phyloP scores from a whole-genome alignment of 2,329 filamentous ascomycete species.

The Pezizomycotina sp. region DNA sequence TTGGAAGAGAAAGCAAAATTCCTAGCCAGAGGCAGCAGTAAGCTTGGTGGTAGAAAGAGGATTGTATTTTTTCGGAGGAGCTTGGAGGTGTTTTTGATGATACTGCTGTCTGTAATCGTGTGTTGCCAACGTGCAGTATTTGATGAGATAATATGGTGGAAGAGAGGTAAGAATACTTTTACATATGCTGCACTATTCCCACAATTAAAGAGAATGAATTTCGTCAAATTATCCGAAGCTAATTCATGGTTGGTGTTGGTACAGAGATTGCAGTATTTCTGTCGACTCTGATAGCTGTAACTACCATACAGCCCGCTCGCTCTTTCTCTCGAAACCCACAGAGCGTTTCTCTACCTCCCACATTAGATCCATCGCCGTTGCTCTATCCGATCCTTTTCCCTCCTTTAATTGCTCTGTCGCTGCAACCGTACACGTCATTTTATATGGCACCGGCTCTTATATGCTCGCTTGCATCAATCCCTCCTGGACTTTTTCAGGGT shows the following conservation, averaged over 20 bases:
- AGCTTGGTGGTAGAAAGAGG: conserved; percentile 18
- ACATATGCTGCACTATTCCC: conserved; percentile 11
- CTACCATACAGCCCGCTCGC: conserved; percentile 11
- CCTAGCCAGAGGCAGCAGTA: conserved; percentile 12
- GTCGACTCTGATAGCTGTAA: conserved; percentile 13
- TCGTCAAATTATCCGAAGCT: neutral
- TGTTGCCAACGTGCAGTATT: conserved; percentile 20
- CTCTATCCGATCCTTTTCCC: conserved; percentile 24
- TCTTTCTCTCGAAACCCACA: conserved; percentile 15
- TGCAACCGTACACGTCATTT: conserved; percentile 21
- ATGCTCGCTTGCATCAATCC: conserved; percentile 22
- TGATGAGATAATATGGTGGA: conserved; percentile 21
- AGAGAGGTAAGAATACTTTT: conserved; percentile 20
- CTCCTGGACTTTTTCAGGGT: conserved; percentile 18
- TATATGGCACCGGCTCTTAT: conserved; percentile 22
- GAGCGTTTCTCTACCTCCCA: conserved; percentile 22
- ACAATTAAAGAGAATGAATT: neutral
- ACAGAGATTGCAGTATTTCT: conserved; percentile 9
- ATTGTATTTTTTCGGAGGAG: conserved; percentile 24
- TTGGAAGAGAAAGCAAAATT: conserved; percentile 4
- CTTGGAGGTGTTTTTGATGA: conserved; percentile 23
- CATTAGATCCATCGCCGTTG: conserved; percentile 24
- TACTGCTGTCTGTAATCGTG: conserved; percentile 21
- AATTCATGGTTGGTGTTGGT: neutral
- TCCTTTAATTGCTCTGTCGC: conserved; percentile 21